These are phyloP conservation scores for Turnera subulata DNA, from an alignment of 345 rosid species.

Conservation along the genomic window DNA sequence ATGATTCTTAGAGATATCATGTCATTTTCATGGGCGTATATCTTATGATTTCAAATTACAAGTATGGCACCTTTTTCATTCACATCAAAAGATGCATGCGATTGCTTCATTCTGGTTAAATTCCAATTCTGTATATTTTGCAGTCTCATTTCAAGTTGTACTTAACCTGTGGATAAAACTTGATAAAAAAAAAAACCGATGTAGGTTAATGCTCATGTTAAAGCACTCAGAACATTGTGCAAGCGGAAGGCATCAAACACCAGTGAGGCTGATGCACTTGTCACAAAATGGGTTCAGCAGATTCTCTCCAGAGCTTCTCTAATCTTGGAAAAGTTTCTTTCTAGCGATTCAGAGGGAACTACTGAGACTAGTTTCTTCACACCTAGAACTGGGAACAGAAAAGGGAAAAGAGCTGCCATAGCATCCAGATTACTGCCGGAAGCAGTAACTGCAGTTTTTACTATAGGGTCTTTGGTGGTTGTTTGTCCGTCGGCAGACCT, in stretches of 20 bases:
- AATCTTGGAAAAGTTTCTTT: conserved; percentile 60
- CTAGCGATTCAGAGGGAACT: conserved; percentile 34
- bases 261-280: conserved; percentile 62
- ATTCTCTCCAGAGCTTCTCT: conserved; percentile 56
- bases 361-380: conserved; percentile 45
- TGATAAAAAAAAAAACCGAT: no score
- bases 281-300: conserved; percentile 62
- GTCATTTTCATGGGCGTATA: no score
- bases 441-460: conserved; percentile 63
- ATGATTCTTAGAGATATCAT: no score
- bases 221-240: conserved; percentile 82
- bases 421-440: conserved; percentile 40
- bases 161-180: no score
- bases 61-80: no score
- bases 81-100: no score
- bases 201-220: conserved; percentile 93
- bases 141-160: conserved; percentile 10
- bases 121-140: no score
- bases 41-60: no score
- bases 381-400: conserved; percentile 48
- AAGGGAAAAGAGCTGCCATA: conserved; percentile 40
- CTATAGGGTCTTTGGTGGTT: conserved; percentile 72
- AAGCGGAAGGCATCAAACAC: conserved; percentile 54
- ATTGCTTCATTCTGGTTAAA: no score
- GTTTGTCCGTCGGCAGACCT: conserved; percentile 70